Evolutionary conservation across 2,329 filamentous ascomycete genomes (phyloP).

Genomic region (Paecilomyces fulvus): DNA sequence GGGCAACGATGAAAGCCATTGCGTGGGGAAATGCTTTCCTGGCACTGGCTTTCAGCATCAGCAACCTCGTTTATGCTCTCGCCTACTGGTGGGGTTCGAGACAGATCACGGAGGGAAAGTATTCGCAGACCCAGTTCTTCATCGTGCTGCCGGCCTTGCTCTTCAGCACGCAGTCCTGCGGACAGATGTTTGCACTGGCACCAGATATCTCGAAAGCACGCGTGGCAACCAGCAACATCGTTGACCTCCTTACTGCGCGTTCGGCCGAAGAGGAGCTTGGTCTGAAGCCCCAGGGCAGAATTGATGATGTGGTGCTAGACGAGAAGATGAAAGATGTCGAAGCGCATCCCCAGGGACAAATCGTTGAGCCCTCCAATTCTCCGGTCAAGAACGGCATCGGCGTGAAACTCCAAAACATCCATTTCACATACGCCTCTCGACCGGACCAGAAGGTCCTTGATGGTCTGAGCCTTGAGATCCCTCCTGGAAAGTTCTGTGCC

Average conservation of each 20-base stretch:
- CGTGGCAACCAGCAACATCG: slow-evolving; percentile 50
- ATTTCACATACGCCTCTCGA: slow-evolving; percentile 58
- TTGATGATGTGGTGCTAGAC: slow-evolving; percentile 10
- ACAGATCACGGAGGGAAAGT: slow-evolving; percentile 54
- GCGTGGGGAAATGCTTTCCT: slow-evolving; percentile 33
- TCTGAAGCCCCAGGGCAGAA: slow-evolving; percentile 6
- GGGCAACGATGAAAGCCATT: slow-evolving; percentile 35
- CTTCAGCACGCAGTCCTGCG: slow-evolving; percentile 59
- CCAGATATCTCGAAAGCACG: slow-evolving; percentile 59
- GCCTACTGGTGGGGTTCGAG: slow-evolving; percentile 68
- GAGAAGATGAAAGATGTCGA: slow-evolving; percentile 21
- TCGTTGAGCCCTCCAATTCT: not conserved
- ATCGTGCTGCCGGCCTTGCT: slow-evolving; percentile 60
- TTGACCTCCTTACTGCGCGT: slow-evolving; percentile 29
- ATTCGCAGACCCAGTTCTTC: slow-evolving; percentile 57
- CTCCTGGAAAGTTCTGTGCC: slow-evolving; percentile 53
- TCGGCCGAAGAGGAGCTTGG: slow-evolving; percentile 18
- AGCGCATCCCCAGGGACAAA: slow-evolving; percentile 6
- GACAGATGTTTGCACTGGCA: slow-evolving; percentile 60
- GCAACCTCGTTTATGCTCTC: slow-evolving; percentile 59
- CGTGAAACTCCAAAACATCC: slow-evolving; percentile 50
- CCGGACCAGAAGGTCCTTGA: slow-evolving; percentile 51
- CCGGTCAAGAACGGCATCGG: slow-evolving; percentile 30
- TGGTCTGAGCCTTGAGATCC: slow-evolving; percentile 48
- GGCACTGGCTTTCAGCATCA: slow-evolving; percentile 26